Percentiles rank a stretch among this genome's conserved stretches.
Conservation (phyloP, 2,329 filamentous ascomycete genomes). For the Exophiala phaeomuriformis region DNA sequence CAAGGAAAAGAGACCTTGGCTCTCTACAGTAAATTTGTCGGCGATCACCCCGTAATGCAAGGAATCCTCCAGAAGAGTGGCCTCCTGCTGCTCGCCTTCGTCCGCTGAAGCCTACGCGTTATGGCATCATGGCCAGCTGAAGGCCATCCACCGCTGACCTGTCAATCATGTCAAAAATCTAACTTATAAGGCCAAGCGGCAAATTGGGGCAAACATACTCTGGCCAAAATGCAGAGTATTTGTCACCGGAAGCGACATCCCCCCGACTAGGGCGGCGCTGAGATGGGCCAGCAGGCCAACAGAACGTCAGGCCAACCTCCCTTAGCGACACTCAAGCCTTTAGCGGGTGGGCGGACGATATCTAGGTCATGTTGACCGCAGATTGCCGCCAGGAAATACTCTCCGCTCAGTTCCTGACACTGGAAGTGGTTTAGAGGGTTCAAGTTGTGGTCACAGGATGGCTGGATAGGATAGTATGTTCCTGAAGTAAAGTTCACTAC, state of each 20-base stretch:
- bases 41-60: background rate
- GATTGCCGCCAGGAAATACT: background rate
- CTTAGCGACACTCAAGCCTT: background rate
- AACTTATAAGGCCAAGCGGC: background rate
- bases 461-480: background rate
- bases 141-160: background rate
- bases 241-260: constrained; percentile 3
- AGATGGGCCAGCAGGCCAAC: background rate
- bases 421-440: too few relatives aligned
- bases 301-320: background rate
- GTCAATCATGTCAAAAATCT: background rate
- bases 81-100: background rate
- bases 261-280: background rate
- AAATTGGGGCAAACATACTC: background rate
- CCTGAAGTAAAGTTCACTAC: background rate
- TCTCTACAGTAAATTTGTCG: background rate
- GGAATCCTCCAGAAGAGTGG: background rate
- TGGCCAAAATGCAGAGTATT: constrained; percentile 1
- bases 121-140: background rate
- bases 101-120: too few relatives aligned
- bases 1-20: background rate
- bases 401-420: background rate
- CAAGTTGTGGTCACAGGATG: background rate
- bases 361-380: background rate
- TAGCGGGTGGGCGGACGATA: background rate